These are phyloP conservation scores for Vachellia pachyceras DNA, from an alignment of 306 rosid genomes.

Conservation along the genomic window DNA sequence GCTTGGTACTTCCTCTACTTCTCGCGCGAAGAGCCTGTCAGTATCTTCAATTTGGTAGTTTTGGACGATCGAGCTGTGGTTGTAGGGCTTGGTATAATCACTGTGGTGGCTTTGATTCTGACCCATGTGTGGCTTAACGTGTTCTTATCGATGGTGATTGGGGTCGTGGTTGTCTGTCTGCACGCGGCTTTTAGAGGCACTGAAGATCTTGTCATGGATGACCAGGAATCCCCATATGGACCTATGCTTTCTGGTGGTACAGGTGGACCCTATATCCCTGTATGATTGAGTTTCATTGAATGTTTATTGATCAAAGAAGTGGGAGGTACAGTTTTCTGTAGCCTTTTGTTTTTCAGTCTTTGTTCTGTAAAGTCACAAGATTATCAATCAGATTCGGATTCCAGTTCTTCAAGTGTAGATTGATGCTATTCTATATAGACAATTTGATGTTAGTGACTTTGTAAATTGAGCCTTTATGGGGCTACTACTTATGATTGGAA, in stretches of 20 bases:
- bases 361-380: background rate
- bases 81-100: constrained; percentile 35
- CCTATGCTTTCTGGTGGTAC: constrained; percentile 46
- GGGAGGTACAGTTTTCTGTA: background rate
- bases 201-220: constrained; percentile 64
- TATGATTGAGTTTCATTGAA: constrained; percentile 37
- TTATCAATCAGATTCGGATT: background rate
- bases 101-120: constrained; percentile 43
- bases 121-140: constrained; percentile 61
- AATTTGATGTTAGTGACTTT: constrained; percentile 2
- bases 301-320: constrained; percentile 6
- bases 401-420: constrained; percentile 16
- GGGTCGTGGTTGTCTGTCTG: constrained; percentile 30
- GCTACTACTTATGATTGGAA: background rate
- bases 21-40: constrained; percentile 56
- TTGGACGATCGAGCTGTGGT: constrained; percentile 46
- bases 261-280: constrained; percentile 55
- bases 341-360: background rate
- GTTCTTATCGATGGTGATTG: constrained; percentile 39
- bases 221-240: constrained; percentile 68
- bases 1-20: constrained; percentile 71
- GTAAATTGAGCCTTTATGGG: background rate
- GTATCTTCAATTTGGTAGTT: constrained; percentile 38
- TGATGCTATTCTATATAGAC: background rate
- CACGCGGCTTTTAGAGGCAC: constrained; percentile 63